These are phyloP conservation scores for Ramichloridium luteum DNA, from an alignment of 2,329 filamentous ascomycete genomes.

Conservation along the genomic window DNA sequence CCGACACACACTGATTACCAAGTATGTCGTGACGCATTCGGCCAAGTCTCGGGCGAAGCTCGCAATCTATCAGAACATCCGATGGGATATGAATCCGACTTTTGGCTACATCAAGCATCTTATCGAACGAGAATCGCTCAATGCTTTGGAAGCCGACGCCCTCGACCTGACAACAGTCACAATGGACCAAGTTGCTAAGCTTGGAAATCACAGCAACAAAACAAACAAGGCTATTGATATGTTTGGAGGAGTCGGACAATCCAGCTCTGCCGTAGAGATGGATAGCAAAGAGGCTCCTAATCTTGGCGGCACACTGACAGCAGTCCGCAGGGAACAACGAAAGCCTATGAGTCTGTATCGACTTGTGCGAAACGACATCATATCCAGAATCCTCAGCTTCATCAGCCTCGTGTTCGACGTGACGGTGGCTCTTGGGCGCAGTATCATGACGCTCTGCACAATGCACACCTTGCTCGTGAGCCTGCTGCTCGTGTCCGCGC, in stretches of 20 bases:
- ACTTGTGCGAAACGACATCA: conserved; percentile 21
- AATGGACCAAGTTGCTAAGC: conserved; percentile 62
- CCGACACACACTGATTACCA: conserved; percentile 71
- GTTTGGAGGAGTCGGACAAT: conserved; percentile 62
- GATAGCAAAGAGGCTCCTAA: conserved; percentile 10
- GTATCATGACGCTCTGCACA: conserved; percentile 18
- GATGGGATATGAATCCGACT: conserved; percentile 53
- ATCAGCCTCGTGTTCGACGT: conserved; percentile 30
- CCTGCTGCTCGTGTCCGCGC: conserved; percentile 54
- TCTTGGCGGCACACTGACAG: conserved; percentile 7
- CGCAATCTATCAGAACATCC: conserved; percentile 74
- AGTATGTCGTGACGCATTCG: conserved; percentile 86
- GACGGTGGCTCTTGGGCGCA: conserved; percentile 26
- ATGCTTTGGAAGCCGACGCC: conserved; percentile 60
- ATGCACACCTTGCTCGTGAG: conserved; percentile 64
- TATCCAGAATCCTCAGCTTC: conserved; percentile 15
- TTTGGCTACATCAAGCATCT: conserved; percentile 35
- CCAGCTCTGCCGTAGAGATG: conserved; percentile 46
- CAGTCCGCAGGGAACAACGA: conserved; percentile 6
- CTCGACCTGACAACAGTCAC: conserved; percentile 64
- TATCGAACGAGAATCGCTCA: conserved; percentile 55
- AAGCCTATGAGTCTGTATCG: conserved; percentile 15
- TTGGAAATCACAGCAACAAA: conserved; percentile 60
- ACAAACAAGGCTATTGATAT: conserved; percentile 69
- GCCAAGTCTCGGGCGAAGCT: conserved; percentile 88